phyloP scores from a whole-genome alignment of 169 alveolate genomes.

The Miamiensis avidus region DNA sequence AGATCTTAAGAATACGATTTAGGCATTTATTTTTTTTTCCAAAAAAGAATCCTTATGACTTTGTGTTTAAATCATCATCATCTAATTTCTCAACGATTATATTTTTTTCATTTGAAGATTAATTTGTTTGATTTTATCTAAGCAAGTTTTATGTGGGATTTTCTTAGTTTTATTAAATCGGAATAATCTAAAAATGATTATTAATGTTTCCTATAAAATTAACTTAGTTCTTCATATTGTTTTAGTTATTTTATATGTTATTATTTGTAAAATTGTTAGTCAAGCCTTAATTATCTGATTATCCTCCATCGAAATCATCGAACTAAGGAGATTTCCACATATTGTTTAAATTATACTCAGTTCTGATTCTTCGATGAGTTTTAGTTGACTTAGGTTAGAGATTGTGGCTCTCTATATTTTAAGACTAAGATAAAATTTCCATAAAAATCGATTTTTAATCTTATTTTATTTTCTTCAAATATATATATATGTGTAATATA shows the following conservation, averaged over 20 bases:
- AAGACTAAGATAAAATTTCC: not conserved
- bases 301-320: not conserved
- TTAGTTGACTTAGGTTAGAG: not conserved
- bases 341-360: not conserved
- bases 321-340: not conserved
- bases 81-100: not conserved
- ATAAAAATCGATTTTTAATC: no score
- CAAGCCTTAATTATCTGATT: no score
- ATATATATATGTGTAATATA: no score
- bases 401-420: not conserved
- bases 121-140: no score
- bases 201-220: not conserved
- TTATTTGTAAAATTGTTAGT: no score
- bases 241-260: no score
- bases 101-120: not conserved
- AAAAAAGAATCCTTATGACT: not conserved
- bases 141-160: not conserved
- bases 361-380: not conserved
- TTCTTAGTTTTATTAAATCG: not conserved
- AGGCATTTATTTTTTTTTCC: not conserved
- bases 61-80: not conserved
- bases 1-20: not conserved
- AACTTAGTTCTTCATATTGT: no score
- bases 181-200: no score
- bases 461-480: no score